Percentiles rank a stretch among this genome's conserved stretches.
phyloP scores from a whole-genome alignment of 331 rosid species.

The Quercus tomentella region DNA sequence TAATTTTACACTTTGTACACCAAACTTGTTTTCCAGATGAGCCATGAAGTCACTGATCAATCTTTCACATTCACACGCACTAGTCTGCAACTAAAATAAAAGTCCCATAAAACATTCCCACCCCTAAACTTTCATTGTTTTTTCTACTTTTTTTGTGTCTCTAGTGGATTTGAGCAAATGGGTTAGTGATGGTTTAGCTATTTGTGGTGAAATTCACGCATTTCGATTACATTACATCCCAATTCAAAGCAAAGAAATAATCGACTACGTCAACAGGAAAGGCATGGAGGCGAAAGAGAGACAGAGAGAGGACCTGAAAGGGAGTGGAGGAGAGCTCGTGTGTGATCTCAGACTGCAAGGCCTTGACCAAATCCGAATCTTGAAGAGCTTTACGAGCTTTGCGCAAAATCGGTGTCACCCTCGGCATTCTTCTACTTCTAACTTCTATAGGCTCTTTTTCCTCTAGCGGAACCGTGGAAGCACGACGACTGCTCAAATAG shows the following conservation, averaged over 20 bases:
- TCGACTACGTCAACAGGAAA: background rate
- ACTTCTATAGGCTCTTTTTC: background rate
- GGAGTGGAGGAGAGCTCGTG: slow-evolving; percentile 51
- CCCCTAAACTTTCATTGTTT: no score
- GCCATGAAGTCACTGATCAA: no score
- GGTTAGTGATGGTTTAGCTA: background rate
- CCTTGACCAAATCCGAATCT: slow-evolving; percentile 49
- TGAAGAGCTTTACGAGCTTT: slow-evolving; percentile 42
- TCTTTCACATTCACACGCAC: no score
- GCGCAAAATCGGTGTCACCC: slow-evolving; percentile 15
- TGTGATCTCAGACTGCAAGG: slow-evolving; percentile 61
- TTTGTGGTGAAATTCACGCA: background rate
- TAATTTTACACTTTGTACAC: background rate
- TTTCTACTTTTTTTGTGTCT: no score
- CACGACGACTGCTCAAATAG: no score
- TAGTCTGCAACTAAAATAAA: no score
- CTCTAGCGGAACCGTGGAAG: no score
- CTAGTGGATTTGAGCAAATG: no score
- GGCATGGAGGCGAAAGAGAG: background rate
- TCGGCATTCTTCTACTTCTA: slow-evolving; percentile 29
- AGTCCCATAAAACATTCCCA: no score
- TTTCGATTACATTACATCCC: background rate
- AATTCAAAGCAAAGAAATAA: background rate
- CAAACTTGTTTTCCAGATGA: no score
- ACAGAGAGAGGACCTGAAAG: slow-evolving; percentile 44